phyloP scores from a whole-genome alignment of 768 basidiomycete genomes.

The Calocera cornea region DNA sequence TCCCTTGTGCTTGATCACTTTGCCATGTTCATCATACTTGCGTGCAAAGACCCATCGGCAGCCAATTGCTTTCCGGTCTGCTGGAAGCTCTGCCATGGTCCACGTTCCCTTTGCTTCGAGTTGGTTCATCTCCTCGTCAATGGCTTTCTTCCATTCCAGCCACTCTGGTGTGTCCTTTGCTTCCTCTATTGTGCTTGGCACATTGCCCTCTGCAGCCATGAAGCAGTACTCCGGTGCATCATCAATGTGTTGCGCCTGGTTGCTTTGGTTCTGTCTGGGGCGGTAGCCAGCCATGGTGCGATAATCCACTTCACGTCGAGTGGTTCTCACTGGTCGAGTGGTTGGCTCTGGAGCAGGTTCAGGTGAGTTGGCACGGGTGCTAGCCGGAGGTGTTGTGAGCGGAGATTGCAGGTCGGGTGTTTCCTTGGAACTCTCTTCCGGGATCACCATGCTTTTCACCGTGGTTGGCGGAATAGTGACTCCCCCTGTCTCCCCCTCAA shows the following conservation, averaged over 20 bases:
- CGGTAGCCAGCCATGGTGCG: not conserved
- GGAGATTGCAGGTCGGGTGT: not conserved
- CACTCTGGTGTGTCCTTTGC: slow-evolving; percentile 10
- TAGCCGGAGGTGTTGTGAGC: not conserved
- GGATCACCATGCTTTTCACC: not conserved
- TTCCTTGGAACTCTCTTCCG: not conserved
- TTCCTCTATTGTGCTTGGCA: slow-evolving; percentile 11
- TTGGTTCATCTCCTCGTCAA: slow-evolving; percentile 17
- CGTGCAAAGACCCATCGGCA: slow-evolving; percentile 26
- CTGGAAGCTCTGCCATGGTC: slow-evolving; percentile 17
- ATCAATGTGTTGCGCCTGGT: not conserved
- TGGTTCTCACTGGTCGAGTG: not conserved
- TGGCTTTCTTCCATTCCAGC: slow-evolving; percentile 18
- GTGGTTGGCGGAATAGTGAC: not conserved
- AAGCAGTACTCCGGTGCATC: not conserved
- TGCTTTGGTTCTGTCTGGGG: not conserved
- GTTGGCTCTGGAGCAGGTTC: not conserved
- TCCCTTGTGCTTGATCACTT: slow-evolving; percentile 25
- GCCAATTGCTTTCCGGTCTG: slow-evolving; percentile 21
- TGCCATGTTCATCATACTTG: slow-evolving; percentile 20
- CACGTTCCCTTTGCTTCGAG: slow-evolving; percentile 23
- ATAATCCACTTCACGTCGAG: not conserved
- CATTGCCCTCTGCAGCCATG: not conserved
- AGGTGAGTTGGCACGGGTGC: not conserved
- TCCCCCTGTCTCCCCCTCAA: slow-evolving; percentile 2